Conservation (phyloP, 768 basidiomycete genomes). For the Tricholoma furcatifolium region DNA sequence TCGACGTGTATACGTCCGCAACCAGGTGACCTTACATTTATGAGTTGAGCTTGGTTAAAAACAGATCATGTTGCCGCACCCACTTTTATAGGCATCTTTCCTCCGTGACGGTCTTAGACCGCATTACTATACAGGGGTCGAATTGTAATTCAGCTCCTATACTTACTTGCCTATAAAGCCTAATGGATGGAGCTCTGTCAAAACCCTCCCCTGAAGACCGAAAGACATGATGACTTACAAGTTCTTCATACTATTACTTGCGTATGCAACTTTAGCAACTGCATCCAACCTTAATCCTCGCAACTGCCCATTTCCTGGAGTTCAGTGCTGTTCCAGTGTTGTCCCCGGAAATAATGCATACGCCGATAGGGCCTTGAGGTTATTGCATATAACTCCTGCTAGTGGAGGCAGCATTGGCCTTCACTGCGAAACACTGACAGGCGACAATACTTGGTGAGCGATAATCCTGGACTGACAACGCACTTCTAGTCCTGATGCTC, state of each 20-base stretch:
- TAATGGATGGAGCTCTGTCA: neutral
- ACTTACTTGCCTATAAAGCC: neutral
- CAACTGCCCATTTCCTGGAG: conserved; percentile 7
- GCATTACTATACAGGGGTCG: too few species aligned
- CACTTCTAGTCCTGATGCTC: neutral
- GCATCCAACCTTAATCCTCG: neutral
- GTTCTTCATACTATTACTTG: neutral
- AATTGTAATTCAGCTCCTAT: conserved; percentile 1
- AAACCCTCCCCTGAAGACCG: neutral
- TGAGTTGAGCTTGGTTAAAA: too few species aligned
- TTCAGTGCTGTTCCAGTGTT: conserved; percentile 7
- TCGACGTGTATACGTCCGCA: too few species aligned
- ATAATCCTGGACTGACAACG: neutral
- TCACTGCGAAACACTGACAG: neutral
- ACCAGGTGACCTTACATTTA: too few species aligned
- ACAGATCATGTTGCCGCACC: too few species aligned
- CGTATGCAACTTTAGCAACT: neutral
- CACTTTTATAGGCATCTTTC: too few species aligned
- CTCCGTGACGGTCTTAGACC: neutral
- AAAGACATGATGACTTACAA: neutral
- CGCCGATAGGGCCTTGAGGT: neutral
- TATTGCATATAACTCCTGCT: neutral
- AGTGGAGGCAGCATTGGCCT: neutral
- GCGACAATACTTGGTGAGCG: conserved; percentile 3
- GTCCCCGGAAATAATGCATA: neutral